Conservation (phyloP, 164 flowering plant species). For the Protea cynaroides region DNA sequence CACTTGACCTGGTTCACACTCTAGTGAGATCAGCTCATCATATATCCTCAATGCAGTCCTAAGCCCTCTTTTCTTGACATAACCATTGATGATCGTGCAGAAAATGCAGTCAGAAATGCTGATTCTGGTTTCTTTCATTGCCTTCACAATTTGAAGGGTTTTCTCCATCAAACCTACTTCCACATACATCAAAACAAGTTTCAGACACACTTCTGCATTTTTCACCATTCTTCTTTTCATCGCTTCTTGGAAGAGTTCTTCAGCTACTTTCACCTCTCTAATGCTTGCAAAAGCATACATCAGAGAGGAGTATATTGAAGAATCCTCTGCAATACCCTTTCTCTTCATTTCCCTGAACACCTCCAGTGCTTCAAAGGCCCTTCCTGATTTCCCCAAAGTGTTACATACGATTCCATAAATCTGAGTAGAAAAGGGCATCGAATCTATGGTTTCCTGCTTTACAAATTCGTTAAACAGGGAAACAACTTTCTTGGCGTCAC, state of each 20-base stretch:
- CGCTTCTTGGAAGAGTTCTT: conserved; percentile 56
- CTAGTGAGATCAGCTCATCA: conserved; percentile 33
- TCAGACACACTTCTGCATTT: conserved; percentile 55
- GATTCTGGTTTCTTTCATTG: conserved; percentile 35
- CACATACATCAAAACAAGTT: conserved; percentile 61
- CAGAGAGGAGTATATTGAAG: conserved; percentile 47
- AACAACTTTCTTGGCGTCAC: conserved; percentile 36
- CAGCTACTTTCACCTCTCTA: conserved; percentile 43
- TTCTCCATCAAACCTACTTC: conserved; percentile 58
- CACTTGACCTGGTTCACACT: conserved; percentile 77
- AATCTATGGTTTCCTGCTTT: conserved; percentile 8
- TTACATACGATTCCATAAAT: conserved; percentile 43
- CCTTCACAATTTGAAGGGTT: conserved; percentile 36
- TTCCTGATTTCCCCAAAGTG: conserved; percentile 50
- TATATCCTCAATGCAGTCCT: conserved; percentile 36
- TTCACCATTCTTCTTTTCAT: conserved; percentile 40
- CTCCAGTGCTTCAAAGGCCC: conserved; percentile 53
- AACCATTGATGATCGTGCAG: conserved; percentile 64
- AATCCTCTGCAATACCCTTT: conserved; percentile 35
- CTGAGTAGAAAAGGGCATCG: conserved; percentile 10
- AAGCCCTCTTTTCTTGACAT: conserved; percentile 43
- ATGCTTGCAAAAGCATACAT: conserved; percentile 50
- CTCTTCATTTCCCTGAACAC: conserved; percentile 38
- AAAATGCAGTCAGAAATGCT: conserved; percentile 62
- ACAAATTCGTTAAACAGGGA: conserved; percentile 46